Evolutionary conservation across 1,139 yeast genomes (phyloP).

Genomic region (Torulaspora globosa): DNA sequence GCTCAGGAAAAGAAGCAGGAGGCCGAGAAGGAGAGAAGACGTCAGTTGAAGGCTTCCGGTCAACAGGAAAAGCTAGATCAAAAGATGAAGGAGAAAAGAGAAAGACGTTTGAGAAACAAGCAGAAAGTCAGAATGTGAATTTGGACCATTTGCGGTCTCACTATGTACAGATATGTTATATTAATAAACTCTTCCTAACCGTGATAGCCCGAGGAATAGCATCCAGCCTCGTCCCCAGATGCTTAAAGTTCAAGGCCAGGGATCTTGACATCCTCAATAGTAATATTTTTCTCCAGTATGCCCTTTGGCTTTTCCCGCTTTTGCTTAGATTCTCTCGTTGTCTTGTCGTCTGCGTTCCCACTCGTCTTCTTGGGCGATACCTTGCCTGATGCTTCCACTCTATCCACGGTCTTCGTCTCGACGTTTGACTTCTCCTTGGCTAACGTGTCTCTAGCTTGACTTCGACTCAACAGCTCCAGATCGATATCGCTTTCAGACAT

Average conservation of each 20-base stretch:
- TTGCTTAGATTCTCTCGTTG: slow-evolving; percentile 6
- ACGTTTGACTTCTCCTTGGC: slow-evolving; percentile 4
- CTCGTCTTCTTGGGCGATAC: neutral
- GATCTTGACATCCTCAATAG: slow-evolving; percentile 27
- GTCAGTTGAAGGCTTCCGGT: slow-evolving; percentile 49
- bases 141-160: neutral
- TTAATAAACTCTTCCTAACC: slow-evolving; percentile 2
- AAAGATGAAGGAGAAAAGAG: slow-evolving; percentile 60
- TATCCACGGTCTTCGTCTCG: neutral
- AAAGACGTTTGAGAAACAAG: slow-evolving; percentile 46
- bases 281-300: slow-evolving; percentile 17
- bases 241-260: slow-evolving; percentile 25
- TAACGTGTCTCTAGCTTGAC: slow-evolving; percentile 10
- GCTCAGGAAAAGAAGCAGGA: slow-evolving; percentile 72
- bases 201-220: too few relatives aligned
- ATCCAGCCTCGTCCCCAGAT: neutral
- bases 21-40: slow-evolving; percentile 50
- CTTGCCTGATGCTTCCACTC: neutral
- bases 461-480: slow-evolving; percentile 12
- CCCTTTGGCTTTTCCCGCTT: slow-evolving; percentile 10
- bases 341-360: slow-evolving; percentile 4
- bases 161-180: slow-evolving; percentile 13
- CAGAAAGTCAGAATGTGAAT: slow-evolving; percentile 40
- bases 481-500: slow-evolving; percentile 32
- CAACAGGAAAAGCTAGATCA: slow-evolving; percentile 72